Percentiles rank a stretch among this genome's conserved stretches.
These are phyloP conservation scores for Manihot esculenta DNA, from an alignment of 441 rosid species.

Conservation along the genomic window DNA sequence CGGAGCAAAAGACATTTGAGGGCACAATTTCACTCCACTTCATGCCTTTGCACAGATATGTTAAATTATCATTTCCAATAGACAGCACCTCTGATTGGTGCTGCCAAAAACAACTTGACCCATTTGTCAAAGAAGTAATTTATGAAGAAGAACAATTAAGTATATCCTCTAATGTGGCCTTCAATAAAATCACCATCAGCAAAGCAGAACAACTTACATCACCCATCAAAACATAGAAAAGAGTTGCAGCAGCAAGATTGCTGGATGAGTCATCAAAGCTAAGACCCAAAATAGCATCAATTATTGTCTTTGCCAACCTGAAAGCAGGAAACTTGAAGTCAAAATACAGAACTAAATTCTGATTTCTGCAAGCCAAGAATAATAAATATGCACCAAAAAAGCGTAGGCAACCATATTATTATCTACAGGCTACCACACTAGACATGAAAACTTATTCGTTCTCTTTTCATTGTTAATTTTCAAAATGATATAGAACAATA, in stretches of 20 bases:
- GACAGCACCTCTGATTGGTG: neutral
- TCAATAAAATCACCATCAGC: neutral
- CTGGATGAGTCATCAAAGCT: constrained; percentile 80
- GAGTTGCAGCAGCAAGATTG: constrained; percentile 85
- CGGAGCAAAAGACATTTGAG: no score
- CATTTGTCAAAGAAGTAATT: no score
- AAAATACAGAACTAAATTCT: constrained; percentile 7
- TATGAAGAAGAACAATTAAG: neutral
- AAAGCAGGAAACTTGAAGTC: constrained; percentile 33
- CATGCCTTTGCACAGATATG: neutral
- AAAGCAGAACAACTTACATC: constrained; percentile 58
- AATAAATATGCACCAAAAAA: neutral
- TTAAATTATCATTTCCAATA: neutral
- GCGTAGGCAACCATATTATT: neutral
- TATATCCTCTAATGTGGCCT: neutral
- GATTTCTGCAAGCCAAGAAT: neutral
- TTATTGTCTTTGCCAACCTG: constrained; percentile 76
- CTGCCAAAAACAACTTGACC: no score
- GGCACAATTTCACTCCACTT: neutral
- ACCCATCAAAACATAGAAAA: constrained; percentile 71
- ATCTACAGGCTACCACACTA: neutral
- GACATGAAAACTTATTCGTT: no score
- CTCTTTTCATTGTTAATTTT: no score
- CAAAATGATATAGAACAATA: neutral
- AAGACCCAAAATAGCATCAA: constrained; percentile 79